Percentiles rank a stretch among this genome's conserved stretches.
These are phyloP conservation scores for Chrysanthemum seticuspe DNA, from an alignment of 129 eudicot species.

Conservation along the genomic window DNA sequence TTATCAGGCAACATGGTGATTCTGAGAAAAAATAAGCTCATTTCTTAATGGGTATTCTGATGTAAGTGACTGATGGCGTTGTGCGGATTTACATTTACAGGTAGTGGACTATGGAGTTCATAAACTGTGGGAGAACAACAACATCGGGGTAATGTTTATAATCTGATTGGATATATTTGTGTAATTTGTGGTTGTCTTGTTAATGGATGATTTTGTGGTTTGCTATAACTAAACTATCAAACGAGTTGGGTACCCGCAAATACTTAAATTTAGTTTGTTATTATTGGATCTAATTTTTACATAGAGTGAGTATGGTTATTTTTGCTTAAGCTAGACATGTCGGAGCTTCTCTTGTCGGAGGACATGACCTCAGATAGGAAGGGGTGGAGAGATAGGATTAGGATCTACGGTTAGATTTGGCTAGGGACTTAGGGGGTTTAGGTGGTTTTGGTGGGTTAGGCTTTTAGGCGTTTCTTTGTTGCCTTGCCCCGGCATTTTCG, in stretches of 20 bases:
- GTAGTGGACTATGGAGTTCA: conserved; percentile 65
- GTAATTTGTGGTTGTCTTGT: not conserved
- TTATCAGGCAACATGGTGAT: no score
- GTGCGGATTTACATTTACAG: conserved; percentile 38
- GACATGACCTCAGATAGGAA: no score
- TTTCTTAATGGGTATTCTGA: not conserved
- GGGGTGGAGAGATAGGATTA: no score
- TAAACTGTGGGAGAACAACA: conserved; percentile 58
- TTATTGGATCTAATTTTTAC: not conserved
- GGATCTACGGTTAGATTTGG: no score
- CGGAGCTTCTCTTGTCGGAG: no score
- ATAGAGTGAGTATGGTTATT: no score
- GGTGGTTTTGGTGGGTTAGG: no score
- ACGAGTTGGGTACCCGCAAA: not conserved
- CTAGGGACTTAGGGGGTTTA: no score
- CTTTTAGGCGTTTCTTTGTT: no score
- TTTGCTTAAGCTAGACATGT: no score
- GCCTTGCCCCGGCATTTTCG: no score
- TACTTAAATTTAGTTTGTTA: not conserved
- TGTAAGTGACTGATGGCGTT: conserved; percentile 12
- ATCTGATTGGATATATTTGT: not conserved
- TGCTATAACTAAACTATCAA: not conserved
- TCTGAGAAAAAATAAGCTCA: not conserved
- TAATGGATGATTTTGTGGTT: not conserved
- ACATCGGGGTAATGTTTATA: conserved; percentile 52